Evolutionary conservation across 164 flowering plant species (phyloP), one percentile per base, ranked within the genome.

Genomic region (Vitis riparia): DNA sequence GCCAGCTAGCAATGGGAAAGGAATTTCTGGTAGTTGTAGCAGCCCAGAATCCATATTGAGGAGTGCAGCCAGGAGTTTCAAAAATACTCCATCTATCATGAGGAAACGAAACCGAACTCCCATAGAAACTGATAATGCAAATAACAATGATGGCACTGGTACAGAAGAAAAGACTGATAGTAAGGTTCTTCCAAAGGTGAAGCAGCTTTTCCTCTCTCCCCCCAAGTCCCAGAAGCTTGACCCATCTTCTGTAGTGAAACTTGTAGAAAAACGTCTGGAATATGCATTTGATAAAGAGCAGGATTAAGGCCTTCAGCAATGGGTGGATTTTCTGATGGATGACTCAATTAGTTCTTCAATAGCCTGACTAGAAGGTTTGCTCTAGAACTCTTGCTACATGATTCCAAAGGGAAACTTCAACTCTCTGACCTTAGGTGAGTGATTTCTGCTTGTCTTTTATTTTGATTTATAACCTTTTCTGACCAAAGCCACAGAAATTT

Each of bases 71-170:
- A 75, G 56, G 72, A 83, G 73, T 62, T 88, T 69, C 65, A 61
- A 63, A 49, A 78, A 70, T 47, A 78, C 77, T 32, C 92, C 89
- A 14, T 81, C 87, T 15, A 88, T 88, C 30, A 77, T 88, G 4
- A 80, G 92, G 49, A 87, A 79, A 63, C 67, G 84, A 66, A 62
- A 30, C 30, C 53, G 19, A 44, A 19, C 70, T 59, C 60, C 61
- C 62, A 71, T 47, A 16, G 53, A 15, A 12, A 51, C 23, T 15
- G 56, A 49, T 10, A 55, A 57, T 71, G 57, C 65, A 62, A 72
- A 27, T 62, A 52, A 66, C 49, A 50, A 17, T 58, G 66, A 62
- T 56, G 74, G 51, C 10, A 9, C 55, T 49, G 69, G 68, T 67
- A 69, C 76, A 64, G 56, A 17, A 65, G 56, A 17, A 65, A 71